Evolutionary conservation across 2,329 filamentous ascomycete species (phyloP), one percentile per base, ranked within the genome.

Genomic region (Paradendryphiella salina): DNA sequence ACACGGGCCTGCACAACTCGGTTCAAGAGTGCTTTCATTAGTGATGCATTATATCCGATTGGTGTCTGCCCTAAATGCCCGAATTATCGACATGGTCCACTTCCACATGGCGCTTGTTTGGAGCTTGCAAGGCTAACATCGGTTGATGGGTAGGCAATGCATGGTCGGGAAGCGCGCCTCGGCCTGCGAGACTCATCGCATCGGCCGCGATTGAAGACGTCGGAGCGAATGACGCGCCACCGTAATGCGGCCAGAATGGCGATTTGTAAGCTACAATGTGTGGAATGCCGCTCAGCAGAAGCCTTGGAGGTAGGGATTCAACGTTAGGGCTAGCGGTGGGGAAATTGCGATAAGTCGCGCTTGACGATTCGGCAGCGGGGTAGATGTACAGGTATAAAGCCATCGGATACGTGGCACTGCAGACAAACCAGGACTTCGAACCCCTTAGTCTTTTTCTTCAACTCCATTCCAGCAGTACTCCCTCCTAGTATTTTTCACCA

Each of bases 361-460:
- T 29, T 32, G 15, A 7, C 41, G 31, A 56, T 59, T 29, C 20
- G 37, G 10, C 57, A 48, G 63, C 57, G 63, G 63, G 63, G 63
- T 65, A 65, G 48, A 20, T 26, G 11, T 31, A 31, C 15, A 41
- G 13, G 48, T 60, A 65, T 65, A 65, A 65, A 65, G 50, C 20
- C 45, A 23, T 10, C 29, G 26, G 14, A 26, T 38, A 32, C 33
- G 33, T 51, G 20, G 5, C 48, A 23, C 13, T 47, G 18, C 8
- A n/a, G n/a, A 31, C 29, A n/a, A 26, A 10, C 28, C 20, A 26
- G 18, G 37, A 18, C 23, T 32, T 29, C 15, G 3, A 18, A 5
- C 5, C 14, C 11, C n/a, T 14, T 13, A 13, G 23, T 38, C 7
- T 15, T 17, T 33, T 42, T 8, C 37, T 15, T 15, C 28, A 34